phyloP scores from a whole-genome alignment of 768 basidiomycete species.

The Ramaria rubella region DNA sequence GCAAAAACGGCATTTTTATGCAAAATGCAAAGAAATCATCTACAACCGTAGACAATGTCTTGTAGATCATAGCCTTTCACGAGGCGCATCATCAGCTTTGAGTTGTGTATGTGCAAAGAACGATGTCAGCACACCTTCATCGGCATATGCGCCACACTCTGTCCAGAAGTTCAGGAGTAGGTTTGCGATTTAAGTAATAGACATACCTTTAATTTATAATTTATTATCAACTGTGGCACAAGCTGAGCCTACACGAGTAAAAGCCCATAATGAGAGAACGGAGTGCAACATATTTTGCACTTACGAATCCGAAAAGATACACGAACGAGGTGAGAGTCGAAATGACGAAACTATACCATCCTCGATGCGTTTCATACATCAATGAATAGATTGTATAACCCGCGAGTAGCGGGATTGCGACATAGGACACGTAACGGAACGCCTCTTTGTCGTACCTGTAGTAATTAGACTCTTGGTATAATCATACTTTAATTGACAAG shows the following conservation, averaged over 20 bases:
- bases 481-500: neutral
- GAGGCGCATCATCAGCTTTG: neutral
- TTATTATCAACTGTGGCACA: conserved; percentile 86
- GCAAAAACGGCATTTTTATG: conserved; percentile 95
- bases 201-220: conserved; percentile 88
- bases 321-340: conserved; percentile 90
- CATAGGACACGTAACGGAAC: conserved; percentile 91
- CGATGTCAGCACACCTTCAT: conserved; percentile 58
- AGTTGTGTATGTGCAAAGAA: neutral
- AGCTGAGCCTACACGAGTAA: conserved; percentile 60
- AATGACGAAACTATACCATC: conserved; percentile 96
- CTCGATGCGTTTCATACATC: conserved; percentile 75
- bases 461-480: conserved; percentile 1
- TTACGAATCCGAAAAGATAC: conserved; percentile 96
- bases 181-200: neutral
- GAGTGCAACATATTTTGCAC: conserved; percentile 28
- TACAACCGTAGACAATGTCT: conserved; percentile 81
- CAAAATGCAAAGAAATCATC: conserved; percentile 95
- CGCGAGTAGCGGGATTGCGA: conserved; percentile 72
- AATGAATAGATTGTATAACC: conserved; percentile 78
- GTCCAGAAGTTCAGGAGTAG: conserved; percentile 10
- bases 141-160: conserved; percentile 97
- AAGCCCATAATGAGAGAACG: conserved; percentile 15
- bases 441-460: conserved; percentile 83
- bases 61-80: conserved; percentile 78